A percentile compares a stretch with the other conserved stretches of the same genome.
phyloP scores from a whole-genome alignment of 345 rosid genomes.

The Eucalyptus decipiens region DNA sequence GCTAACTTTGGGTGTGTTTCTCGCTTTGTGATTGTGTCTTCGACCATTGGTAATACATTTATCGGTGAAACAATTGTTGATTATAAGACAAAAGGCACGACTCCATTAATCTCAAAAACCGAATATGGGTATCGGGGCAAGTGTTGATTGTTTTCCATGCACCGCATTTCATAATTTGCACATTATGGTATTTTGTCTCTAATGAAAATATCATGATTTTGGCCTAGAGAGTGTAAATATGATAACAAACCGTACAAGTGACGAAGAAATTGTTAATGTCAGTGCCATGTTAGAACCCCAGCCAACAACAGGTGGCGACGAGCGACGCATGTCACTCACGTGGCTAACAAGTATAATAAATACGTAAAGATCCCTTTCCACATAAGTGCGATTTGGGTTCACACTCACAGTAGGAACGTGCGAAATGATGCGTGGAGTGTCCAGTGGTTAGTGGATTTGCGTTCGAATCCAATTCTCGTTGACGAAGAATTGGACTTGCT shows the following conservation, averaged over 20 bases:
- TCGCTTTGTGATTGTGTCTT: not conserved
- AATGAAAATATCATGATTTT: too few relatives aligned
- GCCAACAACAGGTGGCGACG: not conserved
- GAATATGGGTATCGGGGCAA: not conserved
- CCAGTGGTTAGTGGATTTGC: not conserved
- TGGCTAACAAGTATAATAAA: too few relatives aligned
- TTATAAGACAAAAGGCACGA: not conserved
- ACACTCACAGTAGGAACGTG: not conserved
- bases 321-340: too few relatives aligned
- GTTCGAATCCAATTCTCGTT: too few relatives aligned
- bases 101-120: not conserved
- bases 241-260: not conserved
- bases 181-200: not conserved
- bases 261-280: too few relatives aligned
- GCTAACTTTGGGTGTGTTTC: not conserved
- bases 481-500: too few relatives aligned
- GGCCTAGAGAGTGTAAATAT: not conserved
- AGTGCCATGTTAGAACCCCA: not conserved
- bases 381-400: not conserved
- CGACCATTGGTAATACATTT: not conserved
- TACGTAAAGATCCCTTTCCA: too few relatives aligned
- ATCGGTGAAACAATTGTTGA: not conserved
- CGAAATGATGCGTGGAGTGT: not conserved
- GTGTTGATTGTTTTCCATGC: not conserved
- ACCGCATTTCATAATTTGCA: not conserved